Evolutionary conservation across 2,329 filamentous ascomycete genomes (phyloP).

Genomic region (Cladosporium colombiae): DNA sequence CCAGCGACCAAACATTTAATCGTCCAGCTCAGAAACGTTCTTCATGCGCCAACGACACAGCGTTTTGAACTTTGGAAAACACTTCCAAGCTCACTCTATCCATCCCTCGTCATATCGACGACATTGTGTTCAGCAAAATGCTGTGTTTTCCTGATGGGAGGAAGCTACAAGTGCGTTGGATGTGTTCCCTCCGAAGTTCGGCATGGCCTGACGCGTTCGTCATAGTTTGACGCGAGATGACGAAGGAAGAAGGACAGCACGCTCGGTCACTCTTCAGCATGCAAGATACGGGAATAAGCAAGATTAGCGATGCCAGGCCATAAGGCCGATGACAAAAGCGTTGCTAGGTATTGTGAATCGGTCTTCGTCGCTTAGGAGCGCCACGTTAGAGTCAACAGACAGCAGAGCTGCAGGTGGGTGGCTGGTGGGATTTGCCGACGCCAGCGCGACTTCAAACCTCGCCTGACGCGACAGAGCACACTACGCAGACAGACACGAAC

Average conservation of each 20-base stretch:
- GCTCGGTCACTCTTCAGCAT: too few relatives aligned
- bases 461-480: not conserved
- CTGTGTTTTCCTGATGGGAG: not conserved
- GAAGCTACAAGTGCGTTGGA: not conserved
- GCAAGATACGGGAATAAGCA: too few relatives aligned
- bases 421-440: not conserved
- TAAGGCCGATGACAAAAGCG: not conserved
- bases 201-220: not conserved
- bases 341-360: not conserved
- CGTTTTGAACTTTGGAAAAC: too few relatives aligned
- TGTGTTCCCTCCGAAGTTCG: not conserved
- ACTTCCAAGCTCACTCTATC: too few relatives aligned
- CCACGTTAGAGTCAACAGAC: not conserved
- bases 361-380: not conserved
- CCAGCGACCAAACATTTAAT: too few relatives aligned
- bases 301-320: not conserved
- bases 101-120: not conserved
- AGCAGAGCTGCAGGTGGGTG: not conserved
- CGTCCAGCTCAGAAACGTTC: too few relatives aligned
- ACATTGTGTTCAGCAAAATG: not conserved
- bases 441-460: not conserved
- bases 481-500: not conserved
- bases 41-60: too few relatives aligned
- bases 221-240: not conserved
- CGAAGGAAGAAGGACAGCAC: not conserved